Evolutionary conservation across 129 eudicot species (phyloP).

Genomic region (Gnaphalium uliginosum): DNA sequence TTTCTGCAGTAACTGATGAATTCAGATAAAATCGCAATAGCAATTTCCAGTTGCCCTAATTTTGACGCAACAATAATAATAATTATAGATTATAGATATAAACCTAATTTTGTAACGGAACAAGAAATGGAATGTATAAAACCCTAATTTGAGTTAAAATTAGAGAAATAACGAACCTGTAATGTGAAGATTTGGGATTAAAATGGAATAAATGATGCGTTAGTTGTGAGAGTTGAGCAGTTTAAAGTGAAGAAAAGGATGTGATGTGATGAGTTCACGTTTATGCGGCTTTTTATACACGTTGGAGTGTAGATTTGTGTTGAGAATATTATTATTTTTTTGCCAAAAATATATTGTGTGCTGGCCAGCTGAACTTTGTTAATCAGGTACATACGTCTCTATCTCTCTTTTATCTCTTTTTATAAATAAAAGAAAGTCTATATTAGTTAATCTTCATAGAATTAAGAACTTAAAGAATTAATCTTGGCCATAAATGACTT

Average conservation of each 20-base stretch:
- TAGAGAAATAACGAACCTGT: constrained; percentile 27
- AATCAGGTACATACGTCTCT: too few species aligned
- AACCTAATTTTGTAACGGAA: not conserved
- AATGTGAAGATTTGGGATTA: constrained; percentile 11
- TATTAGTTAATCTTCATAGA: too few species aligned
- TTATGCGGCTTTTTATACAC: constrained; percentile 33
- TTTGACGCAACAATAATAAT: not conserved
- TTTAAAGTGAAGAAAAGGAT: constrained; percentile 24
- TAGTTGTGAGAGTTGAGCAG: constrained; percentile 27
- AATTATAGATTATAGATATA: not conserved
- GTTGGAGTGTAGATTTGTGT: not conserved
- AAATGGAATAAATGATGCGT: not conserved
- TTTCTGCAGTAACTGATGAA: not conserved
- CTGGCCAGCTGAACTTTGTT: too few species aligned
- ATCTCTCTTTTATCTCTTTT: not conserved
- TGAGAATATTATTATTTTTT: not conserved
- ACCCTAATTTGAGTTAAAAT: constrained; percentile 25
- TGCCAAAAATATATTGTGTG: too few species aligned
- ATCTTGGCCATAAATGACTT: too few species aligned
- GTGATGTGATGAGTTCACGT: constrained; percentile 14
- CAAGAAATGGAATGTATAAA: constrained; percentile 19
- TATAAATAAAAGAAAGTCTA: too few species aligned
- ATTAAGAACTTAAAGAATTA: too few species aligned
- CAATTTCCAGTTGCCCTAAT: not conserved
- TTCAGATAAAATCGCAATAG: not conserved